phyloP scores from a whole-genome alignment of 202 grass and related monocot genomes.

The Digitaria exilis region DNA sequence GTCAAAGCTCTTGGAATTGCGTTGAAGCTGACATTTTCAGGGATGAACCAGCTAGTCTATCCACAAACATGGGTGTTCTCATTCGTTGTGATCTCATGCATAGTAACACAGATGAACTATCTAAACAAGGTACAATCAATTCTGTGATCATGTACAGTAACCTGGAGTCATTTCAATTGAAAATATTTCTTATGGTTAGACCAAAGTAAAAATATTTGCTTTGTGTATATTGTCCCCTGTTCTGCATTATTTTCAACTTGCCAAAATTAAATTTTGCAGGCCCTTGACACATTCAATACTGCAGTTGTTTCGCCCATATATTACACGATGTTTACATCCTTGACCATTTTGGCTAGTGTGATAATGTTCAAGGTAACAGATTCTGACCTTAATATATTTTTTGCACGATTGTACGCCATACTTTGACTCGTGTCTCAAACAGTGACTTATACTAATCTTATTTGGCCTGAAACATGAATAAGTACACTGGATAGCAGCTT shows the following conservation, averaged over 20 bases:
- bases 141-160: not conserved
- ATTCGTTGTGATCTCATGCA: conserved; percentile 76
- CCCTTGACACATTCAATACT: conserved; percentile 99
- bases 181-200: not conserved
- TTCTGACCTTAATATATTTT: conserved; percentile 38
- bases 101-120: conserved; percentile 98
- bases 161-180: not conserved
- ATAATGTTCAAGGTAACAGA: conserved; percentile 97
- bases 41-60: conserved; percentile 95
- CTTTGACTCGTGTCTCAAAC: not conserved
- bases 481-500: not conserved
- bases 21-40: conserved; percentile 97
- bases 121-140: conserved; percentile 84
- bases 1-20: conserved; percentile 98
- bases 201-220: not conserved
- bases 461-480: conserved; percentile 19
- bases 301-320: conserved; percentile 98
- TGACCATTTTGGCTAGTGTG: conserved; percentile 99
- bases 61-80: conserved; percentile 92
- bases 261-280: conserved; percentile 57
- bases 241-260: conserved; percentile 32
- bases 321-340: conserved; percentile 98
- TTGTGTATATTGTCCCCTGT: not conserved
- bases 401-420: conserved; percentile 23
- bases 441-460: not conserved